Evolutionary conservation across 352 stramenopile species (phyloP), one percentile per base, ranked within the genome.

Genomic region (Elongisporangium prolatum): DNA sequence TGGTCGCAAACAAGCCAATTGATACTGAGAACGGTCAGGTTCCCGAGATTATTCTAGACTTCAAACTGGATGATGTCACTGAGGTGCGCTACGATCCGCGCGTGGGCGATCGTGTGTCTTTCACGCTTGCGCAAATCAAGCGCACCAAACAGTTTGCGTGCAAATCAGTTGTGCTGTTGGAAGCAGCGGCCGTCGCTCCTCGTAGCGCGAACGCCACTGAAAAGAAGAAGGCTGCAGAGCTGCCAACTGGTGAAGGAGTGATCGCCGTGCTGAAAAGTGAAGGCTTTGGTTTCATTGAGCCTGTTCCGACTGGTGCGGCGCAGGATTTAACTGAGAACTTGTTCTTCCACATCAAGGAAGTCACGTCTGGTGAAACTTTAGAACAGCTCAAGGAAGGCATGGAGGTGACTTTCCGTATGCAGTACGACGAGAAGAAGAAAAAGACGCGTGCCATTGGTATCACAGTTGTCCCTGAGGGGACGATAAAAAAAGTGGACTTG

Each of bases 271-370:
- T 91, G 57, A 90, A 89, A 52, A 57, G 58, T 5, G 81, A 93
- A 61, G 80, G 80, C 5, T 93, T 90, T 57, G 84, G 84, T 7
- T 93, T 93, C 50, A 91, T 93, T 52, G 65, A 86, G 28, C 81
- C 78, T 48, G 74, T 69, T 13, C 63, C 75, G 34, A 72, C 10
- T 16, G 34, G 34, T 4, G 34, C 67, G 11, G 61, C 58, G 2
- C 22, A 70, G 13, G 75, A 72, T 3, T 56, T 74, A 2, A 72
- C 74, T 21, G 78, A 89, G 58, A 89, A 87, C 55, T 28, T 93
- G 37, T 93, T 88, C 61, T 93, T 93, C 67, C 84, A 90, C 63
- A 69, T 93, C 24, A 91, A 88, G 37, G 84, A 90, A 17, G 68
- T 93, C 22, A 72, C 69, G 18, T 77, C 69, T 0, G 72, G 71